phyloP scores from a whole-genome alignment of 495 filamentous ascomycete genomes.

The Podospora comata region DNA sequence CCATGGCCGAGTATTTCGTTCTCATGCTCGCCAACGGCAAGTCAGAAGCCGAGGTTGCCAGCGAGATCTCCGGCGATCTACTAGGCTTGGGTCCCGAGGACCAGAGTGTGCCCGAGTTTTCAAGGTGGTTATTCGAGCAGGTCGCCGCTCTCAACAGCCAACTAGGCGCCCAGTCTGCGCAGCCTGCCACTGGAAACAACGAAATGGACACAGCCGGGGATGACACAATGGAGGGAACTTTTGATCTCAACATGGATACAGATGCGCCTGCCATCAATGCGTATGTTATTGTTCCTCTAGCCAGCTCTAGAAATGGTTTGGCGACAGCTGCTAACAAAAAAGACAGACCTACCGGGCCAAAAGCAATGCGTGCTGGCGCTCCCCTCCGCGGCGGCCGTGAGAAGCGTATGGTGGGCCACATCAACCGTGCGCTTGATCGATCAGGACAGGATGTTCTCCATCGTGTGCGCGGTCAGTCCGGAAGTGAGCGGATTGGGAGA shows the following conservation, averaged over 20 bases:
- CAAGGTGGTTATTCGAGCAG: conserved; percentile 87
- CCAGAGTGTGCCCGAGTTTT: conserved; percentile 75
- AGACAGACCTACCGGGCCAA: conserved; percentile 84
- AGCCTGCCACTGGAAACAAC: conserved; percentile 20
- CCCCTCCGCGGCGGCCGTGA: conserved; percentile 50
- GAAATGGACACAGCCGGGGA: conserved; percentile 24
- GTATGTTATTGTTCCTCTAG: conserved; percentile 52
- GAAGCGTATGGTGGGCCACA: conserved; percentile 80
- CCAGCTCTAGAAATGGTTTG: background rate
- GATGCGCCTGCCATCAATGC: conserved; percentile 48
- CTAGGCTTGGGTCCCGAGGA: conserved; percentile 80
- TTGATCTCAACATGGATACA: conserved; percentile 69
- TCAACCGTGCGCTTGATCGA: conserved; percentile 84
- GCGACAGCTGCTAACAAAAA: conserved; percentile 28
- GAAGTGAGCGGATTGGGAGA: conserved; percentile 70
- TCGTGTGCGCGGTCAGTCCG: conserved; percentile 69
- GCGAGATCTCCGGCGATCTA: conserved; percentile 84
- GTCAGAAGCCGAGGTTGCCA: conserved; percentile 80
- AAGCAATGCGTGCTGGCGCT: conserved; percentile 81
- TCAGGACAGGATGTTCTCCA: conserved; percentile 70
- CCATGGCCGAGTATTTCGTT: conserved; percentile 91
- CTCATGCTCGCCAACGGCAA: conserved; percentile 96
- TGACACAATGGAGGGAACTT: conserved; percentile 31
- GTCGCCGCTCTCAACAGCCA: conserved; percentile 64
- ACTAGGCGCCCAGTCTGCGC: conserved; percentile 46